Evolutionary conservation across 129 eudicot genomes (phyloP).

Genomic region (Helichrysum umbraculigerum): DNA sequence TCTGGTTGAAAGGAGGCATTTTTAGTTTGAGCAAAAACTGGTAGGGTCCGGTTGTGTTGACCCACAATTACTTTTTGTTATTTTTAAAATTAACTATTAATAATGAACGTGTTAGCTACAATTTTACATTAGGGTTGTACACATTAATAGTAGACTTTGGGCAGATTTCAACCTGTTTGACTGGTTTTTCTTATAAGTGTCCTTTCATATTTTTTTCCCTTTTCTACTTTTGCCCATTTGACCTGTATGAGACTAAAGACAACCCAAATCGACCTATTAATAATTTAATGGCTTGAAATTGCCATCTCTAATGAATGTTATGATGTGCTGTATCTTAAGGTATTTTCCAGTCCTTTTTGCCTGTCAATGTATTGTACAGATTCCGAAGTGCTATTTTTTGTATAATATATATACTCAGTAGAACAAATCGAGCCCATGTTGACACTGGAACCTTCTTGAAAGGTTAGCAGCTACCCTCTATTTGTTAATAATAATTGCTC

Average conservation of each 20-base stretch:
- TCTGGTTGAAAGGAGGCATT: neutral
- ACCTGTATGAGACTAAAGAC: neutral
- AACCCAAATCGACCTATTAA: neutral
- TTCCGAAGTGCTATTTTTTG: neutral
- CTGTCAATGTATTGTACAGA: neutral
- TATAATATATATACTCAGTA: neutral
- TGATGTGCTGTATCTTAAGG: neutral
- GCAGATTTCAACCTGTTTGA: neutral
- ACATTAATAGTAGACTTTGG: neutral
- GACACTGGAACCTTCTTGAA: neutral
- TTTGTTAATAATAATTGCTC: neutral
- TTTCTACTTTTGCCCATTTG: neutral
- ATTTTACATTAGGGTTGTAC: neutral
- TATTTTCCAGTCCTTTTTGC: neutral
- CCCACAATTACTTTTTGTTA: neutral
- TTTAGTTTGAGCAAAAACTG: neutral
- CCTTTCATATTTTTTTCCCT: neutral
- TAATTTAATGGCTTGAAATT: neutral
- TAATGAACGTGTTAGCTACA: neutral
- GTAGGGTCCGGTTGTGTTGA: neutral
- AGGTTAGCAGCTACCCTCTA: conserved; percentile 2
- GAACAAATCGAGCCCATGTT: neutral
- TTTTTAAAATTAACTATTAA: neutral
- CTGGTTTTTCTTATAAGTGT: neutral
- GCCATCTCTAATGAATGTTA: neutral